These are phyloP conservation scores for Polytrichum commune DNA, from an alignment of 225 moss, liverwort and hornwort species.

Conservation along the genomic window DNA sequence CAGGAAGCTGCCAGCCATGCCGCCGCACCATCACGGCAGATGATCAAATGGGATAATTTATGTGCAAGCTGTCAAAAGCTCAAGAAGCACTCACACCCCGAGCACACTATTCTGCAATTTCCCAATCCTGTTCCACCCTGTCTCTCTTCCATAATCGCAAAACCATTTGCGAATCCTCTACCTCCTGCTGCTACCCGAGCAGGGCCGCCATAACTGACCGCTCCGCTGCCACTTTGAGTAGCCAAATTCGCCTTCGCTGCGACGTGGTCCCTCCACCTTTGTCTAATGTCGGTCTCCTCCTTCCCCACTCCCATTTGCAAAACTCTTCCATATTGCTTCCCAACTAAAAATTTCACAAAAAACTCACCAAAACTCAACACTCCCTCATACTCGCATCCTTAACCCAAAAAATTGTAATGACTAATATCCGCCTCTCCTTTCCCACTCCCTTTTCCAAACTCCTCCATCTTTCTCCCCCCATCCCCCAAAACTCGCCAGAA, in stretches of 20 bases:
- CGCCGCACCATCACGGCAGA: conserved; percentile 76
- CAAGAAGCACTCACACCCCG: conserved; percentile 20
- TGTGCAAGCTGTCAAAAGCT: conserved; percentile 37
- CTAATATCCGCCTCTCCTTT: conserved; percentile 3
- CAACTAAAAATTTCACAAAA: no score
- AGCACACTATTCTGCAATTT: conserved; percentile 4
- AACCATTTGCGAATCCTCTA: conserved; percentile 2
- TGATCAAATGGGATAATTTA: conserved; percentile 32
- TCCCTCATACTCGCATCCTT: no score
- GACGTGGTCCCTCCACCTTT: conserved; percentile 18
- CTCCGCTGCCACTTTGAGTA: conserved; percentile 10
- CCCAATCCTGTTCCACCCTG: conserved; percentile 4
- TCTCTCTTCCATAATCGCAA: conserved; percentile 12
- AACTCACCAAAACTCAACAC: no score
- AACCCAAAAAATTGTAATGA: no score
- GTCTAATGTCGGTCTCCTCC: conserved; percentile 6
- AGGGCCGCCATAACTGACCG: conserved; percentile 3
- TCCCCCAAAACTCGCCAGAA: no score
- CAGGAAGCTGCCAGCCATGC: conserved; percentile 99
- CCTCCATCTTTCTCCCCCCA: no score
- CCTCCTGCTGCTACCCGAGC: conserved; percentile 4
- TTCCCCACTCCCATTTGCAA: conserved; percentile 18
- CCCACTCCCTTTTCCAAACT: conserved; percentile 10
- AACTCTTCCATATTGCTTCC: conserved; percentile 12
- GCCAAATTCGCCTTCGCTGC: conserved; percentile 23